phyloP scores from a whole-genome alignment of 805 yeast species.

The Teunomyces atbi region DNA sequence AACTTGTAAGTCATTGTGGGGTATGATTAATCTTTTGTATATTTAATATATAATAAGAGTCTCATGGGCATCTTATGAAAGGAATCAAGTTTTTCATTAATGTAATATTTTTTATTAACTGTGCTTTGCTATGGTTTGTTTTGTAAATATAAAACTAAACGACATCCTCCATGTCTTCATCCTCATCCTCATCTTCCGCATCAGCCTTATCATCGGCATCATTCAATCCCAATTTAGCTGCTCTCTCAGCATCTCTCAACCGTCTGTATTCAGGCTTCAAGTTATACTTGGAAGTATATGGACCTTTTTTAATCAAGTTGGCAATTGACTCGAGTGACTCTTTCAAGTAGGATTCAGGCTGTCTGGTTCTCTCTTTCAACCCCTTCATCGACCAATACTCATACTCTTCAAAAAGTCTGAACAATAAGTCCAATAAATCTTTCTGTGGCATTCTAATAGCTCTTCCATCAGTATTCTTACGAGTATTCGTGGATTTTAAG shows the following conservation, averaged over 20 bases:
- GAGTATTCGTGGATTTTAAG: constrained; percentile 45
- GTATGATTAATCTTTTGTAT: constrained; percentile 10
- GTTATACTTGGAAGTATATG: constrained; percentile 89
- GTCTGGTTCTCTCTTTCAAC: constrained; percentile 86
- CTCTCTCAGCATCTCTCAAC: constrained; percentile 73
- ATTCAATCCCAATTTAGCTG: constrained; percentile 56
- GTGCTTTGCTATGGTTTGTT: background rate
- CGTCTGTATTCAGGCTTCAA: constrained; percentile 87
- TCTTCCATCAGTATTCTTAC: constrained; percentile 68
- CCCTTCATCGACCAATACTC: constrained; percentile 98
- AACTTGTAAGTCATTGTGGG: constrained; percentile 32
- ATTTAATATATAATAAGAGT: constrained; percentile 9
- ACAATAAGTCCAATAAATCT: constrained; percentile 83
- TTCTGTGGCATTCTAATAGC: constrained; percentile 93
- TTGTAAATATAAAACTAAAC: constrained; percentile 27
- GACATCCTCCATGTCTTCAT: constrained; percentile 73
- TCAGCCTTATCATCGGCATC: constrained; percentile 40
- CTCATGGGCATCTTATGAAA: constrained; percentile 5
- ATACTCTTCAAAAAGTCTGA: constrained; percentile 87
- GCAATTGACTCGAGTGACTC: constrained; percentile 92
- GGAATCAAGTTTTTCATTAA: background rate
- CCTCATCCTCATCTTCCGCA: constrained; percentile 61
- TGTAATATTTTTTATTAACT: background rate
- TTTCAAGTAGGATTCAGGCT: constrained; percentile 90
- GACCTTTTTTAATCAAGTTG: constrained; percentile 86